Evolutionary conservation across 2,329 filamentous ascomycete genomes (phyloP).

Genomic region (Teratosphaeria viscida): DNA sequence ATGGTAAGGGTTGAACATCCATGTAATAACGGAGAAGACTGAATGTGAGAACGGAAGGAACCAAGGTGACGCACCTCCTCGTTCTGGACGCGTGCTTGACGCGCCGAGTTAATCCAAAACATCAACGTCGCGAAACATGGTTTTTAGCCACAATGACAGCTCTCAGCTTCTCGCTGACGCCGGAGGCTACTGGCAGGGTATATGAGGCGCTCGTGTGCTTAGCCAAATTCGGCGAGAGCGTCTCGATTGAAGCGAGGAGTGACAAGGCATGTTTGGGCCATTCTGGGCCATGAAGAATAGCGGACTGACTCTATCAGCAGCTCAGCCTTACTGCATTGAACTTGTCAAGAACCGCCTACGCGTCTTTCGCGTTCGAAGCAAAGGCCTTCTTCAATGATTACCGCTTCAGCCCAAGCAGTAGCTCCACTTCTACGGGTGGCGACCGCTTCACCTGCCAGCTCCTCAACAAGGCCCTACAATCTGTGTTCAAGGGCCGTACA

Average conservation of each 20-base stretch:
- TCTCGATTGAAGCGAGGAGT: conserved; percentile 61
- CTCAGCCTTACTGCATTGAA: conserved; percentile 67
- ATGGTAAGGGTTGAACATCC: not conserved
- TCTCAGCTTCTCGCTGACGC: conserved; percentile 61
- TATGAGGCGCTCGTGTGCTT: conserved; percentile 66
- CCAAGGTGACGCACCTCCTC: not conserved
- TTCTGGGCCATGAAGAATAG: not conserved
- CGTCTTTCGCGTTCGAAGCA: conserved; percentile 57
- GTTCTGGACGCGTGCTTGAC: not conserved
- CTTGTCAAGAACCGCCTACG: conserved; percentile 70
- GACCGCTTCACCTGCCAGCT: conserved; percentile 61
- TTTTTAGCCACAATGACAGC: conserved; percentile 29
- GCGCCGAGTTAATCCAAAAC: not conserved
- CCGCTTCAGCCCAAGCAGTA: conserved; percentile 39
- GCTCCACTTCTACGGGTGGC: conserved; percentile 7
- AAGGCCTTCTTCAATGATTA: conserved; percentile 64
- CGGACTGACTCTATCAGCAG: conserved; percentile 30
- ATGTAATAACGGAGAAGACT: not conserved
- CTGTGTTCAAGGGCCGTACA: conserved; percentile 60
- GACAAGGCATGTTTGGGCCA: conserved; percentile 45
- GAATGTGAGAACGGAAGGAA: not conserved
- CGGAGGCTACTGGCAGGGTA: conserved; percentile 59
- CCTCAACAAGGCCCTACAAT: conserved; percentile 60
- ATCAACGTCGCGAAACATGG: not conserved
- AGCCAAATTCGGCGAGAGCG: conserved; percentile 68